A percentile compares a stretch with the other conserved stretches of the same genome.
These are phyloP conservation scores for Corynespora cassiicola DNA, from an alignment of 2,329 filamentous ascomycete species.

Conservation along the genomic window DNA sequence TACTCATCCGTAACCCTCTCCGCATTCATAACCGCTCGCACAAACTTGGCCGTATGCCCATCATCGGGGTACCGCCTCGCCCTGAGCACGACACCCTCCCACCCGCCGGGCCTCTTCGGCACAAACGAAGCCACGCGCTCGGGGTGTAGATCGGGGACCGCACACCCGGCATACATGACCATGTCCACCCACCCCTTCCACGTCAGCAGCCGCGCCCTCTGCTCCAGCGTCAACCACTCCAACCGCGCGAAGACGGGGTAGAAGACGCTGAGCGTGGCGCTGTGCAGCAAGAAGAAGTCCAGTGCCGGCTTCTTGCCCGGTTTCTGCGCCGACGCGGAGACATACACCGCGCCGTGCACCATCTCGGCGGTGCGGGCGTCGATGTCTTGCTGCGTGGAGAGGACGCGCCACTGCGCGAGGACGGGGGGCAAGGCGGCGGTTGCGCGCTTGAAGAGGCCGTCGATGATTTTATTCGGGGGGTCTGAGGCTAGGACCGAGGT, in stretches of 20 bases:
- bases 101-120: constrained; percentile 3
- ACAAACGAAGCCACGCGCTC: constrained; percentile 6
- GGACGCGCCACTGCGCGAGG: constrained; percentile 58
- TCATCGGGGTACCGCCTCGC: constrained; percentile 63
- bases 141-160: constrained; percentile 8
- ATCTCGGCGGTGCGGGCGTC: constrained; percentile 66
- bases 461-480: constrained; percentile 63
- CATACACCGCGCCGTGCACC: constrained; percentile 67
- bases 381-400: constrained; percentile 59
- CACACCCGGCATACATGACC: constrained; percentile 13
- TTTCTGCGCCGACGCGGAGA: constrained; percentile 64
- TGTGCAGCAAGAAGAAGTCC: constrained; percentile 83
- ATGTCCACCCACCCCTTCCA: constrained; percentile 64
- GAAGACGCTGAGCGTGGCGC: constrained; percentile 75
- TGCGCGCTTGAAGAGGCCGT: constrained; percentile 70
- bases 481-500: constrained; percentile 58
- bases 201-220: constrained; percentile 74
- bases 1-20: constrained; percentile 53
- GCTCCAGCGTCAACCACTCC: constrained; percentile 63
- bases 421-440: constrained; percentile 66
- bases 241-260: constrained; percentile 64
- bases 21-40: constrained; percentile 61
- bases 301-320: constrained; percentile 62
- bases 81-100: constrained; percentile 5
- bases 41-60: constrained; percentile 78